These are phyloP conservation scores for Suhomyces terraborum DNA, from an alignment of 1,139 yeast genomes.

Conservation along the genomic window DNA sequence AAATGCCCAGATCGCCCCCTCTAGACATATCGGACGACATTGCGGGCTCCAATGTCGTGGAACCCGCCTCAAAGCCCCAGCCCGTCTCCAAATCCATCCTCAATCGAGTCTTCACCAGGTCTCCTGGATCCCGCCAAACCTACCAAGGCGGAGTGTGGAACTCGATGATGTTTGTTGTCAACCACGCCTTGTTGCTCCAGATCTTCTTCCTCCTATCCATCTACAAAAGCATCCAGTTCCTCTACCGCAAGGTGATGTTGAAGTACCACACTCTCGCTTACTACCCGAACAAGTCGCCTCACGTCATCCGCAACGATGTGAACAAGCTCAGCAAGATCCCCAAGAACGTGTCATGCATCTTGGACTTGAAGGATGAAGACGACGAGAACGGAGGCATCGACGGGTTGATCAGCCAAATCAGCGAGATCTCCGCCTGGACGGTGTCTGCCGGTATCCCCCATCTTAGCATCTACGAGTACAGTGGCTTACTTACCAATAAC, in stretches of 20 bases:
- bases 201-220: conserved; percentile 59
- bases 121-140: neutral
- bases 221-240: conserved; percentile 52
- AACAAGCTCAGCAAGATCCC: conserved; percentile 75
- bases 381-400: conserved; percentile 89
- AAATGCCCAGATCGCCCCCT: conserved; percentile 7
- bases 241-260: conserved; percentile 57
- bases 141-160: conserved; percentile 1
- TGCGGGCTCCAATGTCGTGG: neutral
- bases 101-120: conserved; percentile 1
- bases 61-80: neutral
- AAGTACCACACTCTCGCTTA: conserved; percentile 65
- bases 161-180: conserved; percentile 15
- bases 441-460: conserved; percentile 77
- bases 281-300: conserved; percentile 84
- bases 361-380: conserved; percentile 69
- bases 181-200: conserved; percentile 50
- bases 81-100: neutral
- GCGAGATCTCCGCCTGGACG: conserved; percentile 86
- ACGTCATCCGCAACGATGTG: conserved; percentile 82
- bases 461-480: conserved; percentile 76
- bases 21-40: neutral
- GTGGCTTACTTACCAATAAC: conserved; percentile 60
- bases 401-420: conserved; percentile 73
- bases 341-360: conserved; percentile 67